Evolutionary conservation across 768 basidiomycete species (phyloP).

Genomic region (Hypsizygus marmoreus): DNA sequence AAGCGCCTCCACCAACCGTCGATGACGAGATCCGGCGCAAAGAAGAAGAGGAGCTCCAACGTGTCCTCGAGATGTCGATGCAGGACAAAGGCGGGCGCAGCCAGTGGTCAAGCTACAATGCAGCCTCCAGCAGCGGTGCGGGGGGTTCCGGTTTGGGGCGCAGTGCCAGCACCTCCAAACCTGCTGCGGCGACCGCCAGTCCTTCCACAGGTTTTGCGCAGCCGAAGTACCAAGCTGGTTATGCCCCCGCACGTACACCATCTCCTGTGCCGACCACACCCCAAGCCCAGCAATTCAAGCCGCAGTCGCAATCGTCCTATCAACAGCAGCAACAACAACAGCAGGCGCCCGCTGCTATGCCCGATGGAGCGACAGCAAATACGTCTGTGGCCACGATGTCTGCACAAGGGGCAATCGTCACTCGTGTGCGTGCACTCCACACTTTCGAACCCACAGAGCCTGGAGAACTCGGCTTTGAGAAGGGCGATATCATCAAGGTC

Average conservation of each 20-base stretch:
- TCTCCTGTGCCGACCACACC: slow-evolving; percentile 32
- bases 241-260: slow-evolving; percentile 58
- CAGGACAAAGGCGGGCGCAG: slow-evolving; percentile 83
- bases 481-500: slow-evolving; percentile 93
- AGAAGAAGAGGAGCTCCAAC: slow-evolving; percentile 94
- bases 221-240: slow-evolving; percentile 51
- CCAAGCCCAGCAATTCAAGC: slow-evolving; percentile 20
- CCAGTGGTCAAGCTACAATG: slow-evolving; percentile 49
- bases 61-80: slow-evolving; percentile 91
- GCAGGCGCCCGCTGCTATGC: too few relatives aligned
- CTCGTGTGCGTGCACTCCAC: slow-evolving; percentile 87
- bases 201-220: slow-evolving; percentile 25
- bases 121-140: slow-evolving; percentile 24
- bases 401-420: slow-evolving; percentile 50
- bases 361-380: slow-evolving; percentile 19
- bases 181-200: slow-evolving; percentile 14
- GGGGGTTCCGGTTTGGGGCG: slow-evolving; percentile 13
- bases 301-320: slow-evolving; percentile 21
- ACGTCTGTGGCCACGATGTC: slow-evolving; percentile 11
- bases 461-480: slow-evolving; percentile 89
- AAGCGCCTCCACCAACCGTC: slow-evolving; percentile 66
- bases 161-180: slow-evolving; percentile 18
- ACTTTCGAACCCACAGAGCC: slow-evolving; percentile 85
- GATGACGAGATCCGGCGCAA: slow-evolving; percentile 80
- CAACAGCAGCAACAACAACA: slow-evolving; percentile 13